phyloP scores from a whole-genome alignment of 1,139 yeast species.

The Magnusiomyces paraingens region DNA sequence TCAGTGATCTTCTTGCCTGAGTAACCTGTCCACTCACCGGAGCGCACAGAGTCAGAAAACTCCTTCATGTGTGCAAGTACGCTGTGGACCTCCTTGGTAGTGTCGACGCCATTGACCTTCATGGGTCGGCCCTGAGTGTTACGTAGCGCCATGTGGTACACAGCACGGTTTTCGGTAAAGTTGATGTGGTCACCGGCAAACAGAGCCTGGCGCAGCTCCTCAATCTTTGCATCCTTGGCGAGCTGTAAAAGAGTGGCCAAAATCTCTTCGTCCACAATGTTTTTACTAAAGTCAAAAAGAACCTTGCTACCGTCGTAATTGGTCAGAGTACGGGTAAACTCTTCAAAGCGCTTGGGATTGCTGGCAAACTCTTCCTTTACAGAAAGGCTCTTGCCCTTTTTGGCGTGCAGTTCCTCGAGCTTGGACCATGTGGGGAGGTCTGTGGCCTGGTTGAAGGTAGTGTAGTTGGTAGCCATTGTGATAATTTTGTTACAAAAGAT shows the following conservation, averaged over 20 bases:
- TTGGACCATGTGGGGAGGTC: conserved; percentile 83
- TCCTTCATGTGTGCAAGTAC: conserved; percentile 95
- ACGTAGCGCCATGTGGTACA: conserved; percentile 92
- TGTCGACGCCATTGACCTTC: conserved; percentile 85
- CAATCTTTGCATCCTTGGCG: conserved; percentile 88
- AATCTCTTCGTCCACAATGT: conserved; percentile 81
- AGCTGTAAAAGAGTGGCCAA: conserved; percentile 58
- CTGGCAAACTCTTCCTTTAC: conserved; percentile 70
- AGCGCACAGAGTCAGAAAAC: conserved; percentile 80
- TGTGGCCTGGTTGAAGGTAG: conserved; percentile 58
- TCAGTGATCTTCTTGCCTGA: conserved; percentile 91
- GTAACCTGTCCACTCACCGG: conserved; percentile 95
- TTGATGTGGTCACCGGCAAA: conserved; percentile 91
- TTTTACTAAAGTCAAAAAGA: conserved; percentile 91
- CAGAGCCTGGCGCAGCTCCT: conserved; percentile 80
- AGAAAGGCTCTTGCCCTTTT: conserved; percentile 59
- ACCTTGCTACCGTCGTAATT: conserved; percentile 85
- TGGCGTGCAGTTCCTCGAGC: conserved; percentile 62
- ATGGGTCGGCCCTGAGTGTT: conserved; percentile 77
- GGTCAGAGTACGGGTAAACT: conserved; percentile 66
- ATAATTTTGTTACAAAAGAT: neutral
- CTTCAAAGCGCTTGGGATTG: conserved; percentile 69
- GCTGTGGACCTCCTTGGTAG: conserved; percentile 80
- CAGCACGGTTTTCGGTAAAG: conserved; percentile 94
- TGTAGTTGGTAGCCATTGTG: conserved; percentile 28